Evolutionary conservation across 1,139 yeast genomes (phyloP), one percentile per base, ranked within the genome.

Genomic region (Zygosaccharomyces pseudobailii): DNA sequence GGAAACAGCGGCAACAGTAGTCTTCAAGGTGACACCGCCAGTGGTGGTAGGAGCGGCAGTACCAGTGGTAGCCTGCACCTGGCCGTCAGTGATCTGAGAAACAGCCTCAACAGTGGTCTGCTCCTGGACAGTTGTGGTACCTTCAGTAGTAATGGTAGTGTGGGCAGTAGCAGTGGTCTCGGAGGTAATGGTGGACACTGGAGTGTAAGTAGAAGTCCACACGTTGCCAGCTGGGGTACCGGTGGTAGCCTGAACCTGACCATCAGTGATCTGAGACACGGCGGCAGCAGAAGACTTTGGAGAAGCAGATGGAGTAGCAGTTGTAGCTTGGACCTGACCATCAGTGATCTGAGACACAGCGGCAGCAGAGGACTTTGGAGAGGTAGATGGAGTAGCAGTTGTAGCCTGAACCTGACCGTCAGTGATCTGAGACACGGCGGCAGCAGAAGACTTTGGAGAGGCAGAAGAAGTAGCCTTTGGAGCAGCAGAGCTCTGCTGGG

Each of bases 341-440:
- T 79, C 84, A 55, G 73, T 71, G 48, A 79, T 78, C 66, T 79
- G 83, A 32, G 75, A 65, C 38, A 73, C 71, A 40, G 71, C 74
- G 32, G 70, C 65, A 38, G 71, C 73, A 31, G 71, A 57, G 42
- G 61, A 37, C 69, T 61, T 70, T 41, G 68, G 73, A 42, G 71
- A 63, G 34, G 70, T 71, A 30, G 68, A 50, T 35, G 66, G 55
- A 41, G 71, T 60, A 35, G 69, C 58, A 33, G 68, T 63, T 46
- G 72, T 69, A 27, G 67, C 78, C 68, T 75, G 83, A 55, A 78
- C 69, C 69, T 79, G 84, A 54, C 84, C 84, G 54, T 79, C 84
- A 55, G 73, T 71, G 48, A 79, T 78, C 66, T 79, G 83, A 32
- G 75, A 65, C 37, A 73, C 71, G 40, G 71, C 74, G 32, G 70